Percentiles rank a stretch among this genome's conserved stretches.
Conservation (phyloP, 495 filamentous ascomycete species). For the Trichoderma erinaceum region DNA sequence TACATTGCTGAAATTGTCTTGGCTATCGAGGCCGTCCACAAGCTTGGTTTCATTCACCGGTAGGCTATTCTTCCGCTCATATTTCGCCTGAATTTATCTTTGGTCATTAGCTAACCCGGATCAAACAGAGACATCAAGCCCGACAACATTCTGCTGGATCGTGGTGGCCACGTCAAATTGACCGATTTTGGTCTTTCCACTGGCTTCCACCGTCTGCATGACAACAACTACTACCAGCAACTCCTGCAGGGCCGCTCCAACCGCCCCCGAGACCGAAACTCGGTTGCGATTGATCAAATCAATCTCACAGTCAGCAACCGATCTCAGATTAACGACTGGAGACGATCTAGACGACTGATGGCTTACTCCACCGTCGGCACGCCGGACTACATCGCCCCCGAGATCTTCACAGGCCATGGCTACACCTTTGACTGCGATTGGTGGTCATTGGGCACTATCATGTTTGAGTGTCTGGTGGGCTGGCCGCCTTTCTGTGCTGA, state of each 20-base stretch:
- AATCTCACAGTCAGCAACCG: constrained; percentile 97
- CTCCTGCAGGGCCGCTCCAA: constrained; percentile 79
- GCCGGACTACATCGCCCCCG: constrained; percentile 96
- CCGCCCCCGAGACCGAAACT: constrained; percentile 72
- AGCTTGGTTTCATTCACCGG: constrained; percentile 97
- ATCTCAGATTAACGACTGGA: constrained; percentile 95
- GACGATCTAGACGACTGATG: constrained; percentile 88
- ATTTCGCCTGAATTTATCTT: background rate
- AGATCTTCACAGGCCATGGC: constrained; percentile 94
- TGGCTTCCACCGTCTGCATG: constrained; percentile 94
- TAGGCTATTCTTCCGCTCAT: constrained; percentile 15
- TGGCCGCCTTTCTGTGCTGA: constrained; percentile 99
- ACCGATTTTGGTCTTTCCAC: constrained; percentile 98
- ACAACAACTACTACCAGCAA: constrained; percentile 96
- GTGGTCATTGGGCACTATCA: constrained; percentile 98
- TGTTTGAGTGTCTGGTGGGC: constrained; percentile 98
- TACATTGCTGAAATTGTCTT: constrained; percentile 98
- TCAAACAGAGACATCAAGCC: constrained; percentile 44
- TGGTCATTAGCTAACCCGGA: background rate
- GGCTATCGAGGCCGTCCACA: constrained; percentile 96
- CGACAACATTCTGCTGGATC: constrained; percentile 23
- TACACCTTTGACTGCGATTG: constrained; percentile 97
- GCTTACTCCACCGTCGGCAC: constrained; percentile 98
- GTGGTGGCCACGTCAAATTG: constrained; percentile 79
- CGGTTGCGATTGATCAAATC: constrained; percentile 93